These are phyloP conservation scores for Curvularia verruculosa DNA, from an alignment of 2,329 filamentous ascomycete genomes.

Conservation along the genomic window DNA sequence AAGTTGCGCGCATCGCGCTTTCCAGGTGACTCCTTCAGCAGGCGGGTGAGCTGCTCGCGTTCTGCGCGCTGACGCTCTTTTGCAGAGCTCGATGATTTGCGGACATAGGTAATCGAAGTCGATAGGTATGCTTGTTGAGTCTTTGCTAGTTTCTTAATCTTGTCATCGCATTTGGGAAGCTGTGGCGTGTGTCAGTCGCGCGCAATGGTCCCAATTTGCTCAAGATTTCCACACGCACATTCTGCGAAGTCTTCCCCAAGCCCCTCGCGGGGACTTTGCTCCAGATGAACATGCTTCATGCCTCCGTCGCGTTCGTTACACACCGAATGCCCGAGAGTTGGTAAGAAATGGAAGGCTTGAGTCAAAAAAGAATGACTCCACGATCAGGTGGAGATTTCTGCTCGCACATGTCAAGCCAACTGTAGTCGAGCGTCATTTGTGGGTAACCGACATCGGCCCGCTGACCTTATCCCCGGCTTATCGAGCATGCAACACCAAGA, in stretches of 20 bases:
- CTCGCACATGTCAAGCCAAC: slow-evolving; percentile 10
- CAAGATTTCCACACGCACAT: slow-evolving; percentile 19
- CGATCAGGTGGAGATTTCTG: slow-evolving; percentile 9
- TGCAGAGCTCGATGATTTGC: slow-evolving; percentile 35
- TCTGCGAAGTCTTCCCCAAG: slow-evolving; percentile 36
- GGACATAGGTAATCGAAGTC: slow-evolving; percentile 25
- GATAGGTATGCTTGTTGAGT: slow-evolving; percentile 11
- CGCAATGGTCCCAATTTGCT: slow-evolving; percentile 9
- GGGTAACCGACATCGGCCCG: slow-evolving; percentile 24
- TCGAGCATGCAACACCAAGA: slow-evolving; percentile 8
- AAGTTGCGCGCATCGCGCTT: slow-evolving; percentile 93
- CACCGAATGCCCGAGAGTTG: slow-evolving; percentile 5
- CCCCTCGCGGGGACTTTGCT: slow-evolving; percentile 44
- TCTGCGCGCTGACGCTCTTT: slow-evolving; percentile 47
- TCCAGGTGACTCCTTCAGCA: slow-evolving; percentile 86
- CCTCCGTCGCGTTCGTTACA: slow-evolving; percentile 28
- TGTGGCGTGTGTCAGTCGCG: slow-evolving; percentile 19
- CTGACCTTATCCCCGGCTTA: slow-evolving; percentile 7
- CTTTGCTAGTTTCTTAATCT: slow-evolving; percentile 9
- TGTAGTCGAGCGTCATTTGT: slow-evolving; percentile 22
- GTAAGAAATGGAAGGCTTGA: neutral
- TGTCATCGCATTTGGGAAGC: slow-evolving; percentile 34
- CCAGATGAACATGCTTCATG: slow-evolving; percentile 49
- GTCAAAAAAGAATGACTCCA: slow-evolving; percentile 14
- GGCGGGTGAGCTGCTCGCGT: slow-evolving; percentile 45